A percentile compares a stretch with the other conserved stretches of the same genome.
These are phyloP conservation scores for Pseudonitzschia pungens DNA, from an alignment of 108 stramenopile genomes.

Conservation along the genomic window DNA sequence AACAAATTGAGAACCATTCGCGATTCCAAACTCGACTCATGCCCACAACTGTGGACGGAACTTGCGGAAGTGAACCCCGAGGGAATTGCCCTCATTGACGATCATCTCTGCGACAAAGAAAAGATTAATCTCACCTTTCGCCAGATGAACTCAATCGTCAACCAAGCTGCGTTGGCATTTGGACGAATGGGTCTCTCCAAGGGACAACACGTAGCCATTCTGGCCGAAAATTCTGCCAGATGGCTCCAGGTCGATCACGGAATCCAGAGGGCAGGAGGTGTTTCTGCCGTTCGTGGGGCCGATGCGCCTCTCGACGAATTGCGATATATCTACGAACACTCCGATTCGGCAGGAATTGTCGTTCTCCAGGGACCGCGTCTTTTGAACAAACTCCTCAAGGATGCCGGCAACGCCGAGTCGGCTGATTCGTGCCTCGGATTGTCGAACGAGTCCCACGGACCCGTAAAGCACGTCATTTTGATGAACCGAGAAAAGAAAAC, in stretches of 20 bases:
- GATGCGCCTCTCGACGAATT: slow-evolving; percentile 86
- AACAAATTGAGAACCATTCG: slow-evolving; percentile 73
- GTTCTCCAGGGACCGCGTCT: slow-evolving; percentile 80
- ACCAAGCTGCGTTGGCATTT: slow-evolving; percentile 63
- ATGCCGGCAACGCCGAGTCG: slow-evolving; percentile 46
- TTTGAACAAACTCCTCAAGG: slow-evolving; percentile 58
- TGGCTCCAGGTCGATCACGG: slow-evolving; percentile 89
- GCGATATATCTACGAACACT: slow-evolving; percentile 90
- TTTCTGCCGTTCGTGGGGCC: slow-evolving; percentile 85
- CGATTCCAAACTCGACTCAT: slow-evolving; percentile 43
- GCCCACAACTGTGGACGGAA: slow-evolving; percentile 74
- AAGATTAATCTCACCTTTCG: slow-evolving; percentile 63
- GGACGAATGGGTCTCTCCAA: slow-evolving; percentile 57
- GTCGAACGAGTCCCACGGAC: slow-evolving; percentile 64
- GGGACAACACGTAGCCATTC: slow-evolving; percentile 72
- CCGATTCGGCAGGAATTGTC: slow-evolving; percentile 72
- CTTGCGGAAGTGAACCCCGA: slow-evolving; percentile 57
- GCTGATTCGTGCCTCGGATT: slow-evolving; percentile 50
- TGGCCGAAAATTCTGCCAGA: slow-evolving; percentile 85
- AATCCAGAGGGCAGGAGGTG: slow-evolving; percentile 75
- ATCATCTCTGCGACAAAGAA: slow-evolving; percentile 64
- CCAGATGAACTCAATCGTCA: slow-evolving; percentile 62
- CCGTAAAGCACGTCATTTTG: slow-evolving; percentile 67
- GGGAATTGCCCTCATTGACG: slow-evolving; percentile 72
- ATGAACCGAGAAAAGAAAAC: slow-evolving; percentile 70